Percentiles rank a stretch among this genome's conserved stretches.
phyloP scores from a whole-genome alignment of 164 flowering plant species.

The Malania oleifera region DNA sequence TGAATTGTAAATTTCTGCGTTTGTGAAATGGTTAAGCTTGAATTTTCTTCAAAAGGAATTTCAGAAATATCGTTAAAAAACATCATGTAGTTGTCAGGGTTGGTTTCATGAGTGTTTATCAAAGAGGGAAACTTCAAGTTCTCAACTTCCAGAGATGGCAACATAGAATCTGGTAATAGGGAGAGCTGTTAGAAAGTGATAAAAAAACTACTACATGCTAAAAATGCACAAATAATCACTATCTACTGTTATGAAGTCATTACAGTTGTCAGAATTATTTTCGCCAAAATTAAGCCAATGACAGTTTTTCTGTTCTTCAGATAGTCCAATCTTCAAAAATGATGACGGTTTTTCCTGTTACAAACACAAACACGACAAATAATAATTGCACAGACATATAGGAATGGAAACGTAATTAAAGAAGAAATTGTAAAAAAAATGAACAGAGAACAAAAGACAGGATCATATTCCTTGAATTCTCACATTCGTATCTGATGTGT shows the following conservation, averaged over 20 bases:
- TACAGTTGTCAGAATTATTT: conserved; percentile 18
- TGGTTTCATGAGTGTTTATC: conserved; percentile 21
- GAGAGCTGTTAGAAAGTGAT: conserved; percentile 18
- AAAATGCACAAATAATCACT: conserved; percentile 12
- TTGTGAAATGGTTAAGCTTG: conserved; percentile 49
- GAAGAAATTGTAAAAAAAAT: not conserved
- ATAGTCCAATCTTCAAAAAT: conserved; percentile 13
- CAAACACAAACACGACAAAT: not conserved
- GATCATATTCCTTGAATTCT: conserved; percentile 11
- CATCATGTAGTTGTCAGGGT: conserved; percentile 27
- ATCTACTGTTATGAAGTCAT: conserved; percentile 7
- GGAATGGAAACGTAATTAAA: not conserved
- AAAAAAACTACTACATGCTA: conserved; percentile 20
- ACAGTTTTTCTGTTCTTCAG: conserved; percentile 22
- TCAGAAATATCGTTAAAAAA: conserved; percentile 36
- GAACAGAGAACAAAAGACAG: not conserved
- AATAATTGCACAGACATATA: not conserved
- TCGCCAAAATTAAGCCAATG: conserved; percentile 22
- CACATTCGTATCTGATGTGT: conserved; percentile 27
- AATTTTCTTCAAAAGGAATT: conserved; percentile 30
- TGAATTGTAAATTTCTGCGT: conserved; percentile 64
- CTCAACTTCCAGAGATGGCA: conserved; percentile 31
- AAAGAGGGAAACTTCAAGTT: conserved; percentile 27
- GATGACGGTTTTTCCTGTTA: conserved; percentile 31
- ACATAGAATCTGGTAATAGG: conserved; percentile 33